phyloP scores from a whole-genome alignment of 208 protist genomes.

The Trichomonas gallinae region DNA sequence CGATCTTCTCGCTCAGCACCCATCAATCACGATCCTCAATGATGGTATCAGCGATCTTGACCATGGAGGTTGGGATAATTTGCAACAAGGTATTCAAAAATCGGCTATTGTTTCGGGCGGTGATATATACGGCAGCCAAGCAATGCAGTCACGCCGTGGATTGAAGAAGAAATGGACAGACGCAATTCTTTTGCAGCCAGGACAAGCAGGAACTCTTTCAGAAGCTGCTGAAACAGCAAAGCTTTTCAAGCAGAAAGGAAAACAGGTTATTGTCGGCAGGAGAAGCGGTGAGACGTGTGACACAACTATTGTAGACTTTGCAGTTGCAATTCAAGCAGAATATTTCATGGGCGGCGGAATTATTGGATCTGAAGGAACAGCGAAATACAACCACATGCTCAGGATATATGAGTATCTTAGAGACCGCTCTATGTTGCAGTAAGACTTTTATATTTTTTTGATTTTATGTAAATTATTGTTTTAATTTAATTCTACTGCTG shows the following conservation, averaged over 20 bases:
- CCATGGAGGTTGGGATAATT: background rate
- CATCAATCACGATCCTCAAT: background rate
- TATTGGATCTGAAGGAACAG: background rate
- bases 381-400: slow-evolving; percentile 17
- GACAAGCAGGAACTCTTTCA: background rate
- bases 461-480: background rate
- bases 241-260: background rate
- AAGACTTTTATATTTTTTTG: background rate
- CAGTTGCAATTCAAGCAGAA: background rate
- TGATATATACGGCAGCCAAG: background rate
- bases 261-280: background rate
- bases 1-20: background rate
- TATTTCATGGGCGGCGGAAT: background rate
- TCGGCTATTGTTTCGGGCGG: background rate
- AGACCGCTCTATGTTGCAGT: background rate
- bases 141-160: background rate
- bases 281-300: background rate
- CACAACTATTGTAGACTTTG: background rate
- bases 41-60: slow-evolving; percentile 12
- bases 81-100: background rate
- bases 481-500: background rate
- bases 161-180: slow-evolving; percentile 18
- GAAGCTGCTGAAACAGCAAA: background rate
- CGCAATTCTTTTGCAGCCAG: background rate
- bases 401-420: background rate